Evolutionary conservation across 139 green algal genomes (phyloP), one percentile per base, ranked within the genome.

Genomic region (Volvox reticuliferus): DNA sequence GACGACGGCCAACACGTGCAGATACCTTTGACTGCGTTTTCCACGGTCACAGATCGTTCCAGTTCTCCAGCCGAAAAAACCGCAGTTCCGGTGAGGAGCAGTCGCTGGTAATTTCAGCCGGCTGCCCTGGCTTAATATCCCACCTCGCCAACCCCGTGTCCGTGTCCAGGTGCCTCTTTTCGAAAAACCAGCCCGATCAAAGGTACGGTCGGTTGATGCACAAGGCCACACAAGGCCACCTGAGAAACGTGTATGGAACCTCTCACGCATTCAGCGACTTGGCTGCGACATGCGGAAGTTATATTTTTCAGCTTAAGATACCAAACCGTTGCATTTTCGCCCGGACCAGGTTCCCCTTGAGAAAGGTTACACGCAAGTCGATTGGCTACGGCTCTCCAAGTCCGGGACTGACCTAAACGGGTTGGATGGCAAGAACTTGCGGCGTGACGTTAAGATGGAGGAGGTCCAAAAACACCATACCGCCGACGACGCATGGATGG

Each of bases 401-500:
- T 79, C 75, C 20, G n/a, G 65, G 37, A 65, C 82, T 63, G 92
- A 90, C 33, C 44, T 81, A 0, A 88, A 62, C 16, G 79, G 67
- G 33, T 32, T 61, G 0, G 83, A 50, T 2, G 86, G 89, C 16
- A 19, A 26, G n/a, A 16, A 55, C 0, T 75, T 93, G 14, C 92
- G 94, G 32, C 88, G 86, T 12, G 92, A 96, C 55, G 97, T 99
- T 50, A 95, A 93, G 0, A 55, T 98, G 81, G 94, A 94, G 37
- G 98, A 99, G 91, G 97, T 99, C 3, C 14, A 82, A 78, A 73
- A 94, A 90, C 98, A 99, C 86, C 91, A 92, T 18, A 98, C 89
- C 30, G 62, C 81, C 20, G 96, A 99, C 0, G 98, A 99, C 92
- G 96, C 94, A 0, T 99, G 98, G 98, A 98, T 97, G 55, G 96